These are phyloP conservation scores for Pseudozyma tsukubaensis DNA, from an alignment of 1,284 basidiomycete genomes.

Conservation along the genomic window DNA sequence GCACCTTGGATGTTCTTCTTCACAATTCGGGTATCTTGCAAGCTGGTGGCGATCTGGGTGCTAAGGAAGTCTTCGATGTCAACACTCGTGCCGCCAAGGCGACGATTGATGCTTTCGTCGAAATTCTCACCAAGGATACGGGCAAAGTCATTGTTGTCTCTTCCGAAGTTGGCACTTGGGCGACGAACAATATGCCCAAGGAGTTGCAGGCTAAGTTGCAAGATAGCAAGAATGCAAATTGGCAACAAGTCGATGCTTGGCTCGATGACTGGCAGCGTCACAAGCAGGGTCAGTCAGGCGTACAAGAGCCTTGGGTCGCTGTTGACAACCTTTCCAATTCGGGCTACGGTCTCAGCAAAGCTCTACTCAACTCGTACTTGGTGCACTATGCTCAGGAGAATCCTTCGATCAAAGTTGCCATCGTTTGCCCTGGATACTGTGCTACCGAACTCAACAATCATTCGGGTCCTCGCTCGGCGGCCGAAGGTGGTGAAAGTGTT, in stretches of 20 bases:
- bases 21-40: constrained; percentile 19
- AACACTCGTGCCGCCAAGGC: constrained; percentile 13
- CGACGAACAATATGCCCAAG: neutral
- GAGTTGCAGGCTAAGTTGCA: constrained; percentile 9
- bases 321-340: neutral
- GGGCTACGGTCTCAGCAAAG: constrained; percentile 18
- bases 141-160: constrained; percentile 19
- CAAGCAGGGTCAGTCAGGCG: neutral
- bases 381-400: constrained; percentile 4
- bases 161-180: constrained; percentile 21
- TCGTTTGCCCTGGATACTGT: constrained; percentile 27
- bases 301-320: constrained; percentile 10
- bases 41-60: neutral
- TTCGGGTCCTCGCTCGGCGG: constrained; percentile 7
- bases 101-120: constrained; percentile 6
- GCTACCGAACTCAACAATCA: constrained; percentile 19
- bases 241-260: constrained; percentile 4
- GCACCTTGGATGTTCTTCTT: constrained; percentile 16
- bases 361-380: constrained; percentile 14
- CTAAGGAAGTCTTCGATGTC: constrained; percentile 6
- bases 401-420: neutral
- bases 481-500: constrained; percentile 22
- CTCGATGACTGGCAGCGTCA: constrained; percentile 19
- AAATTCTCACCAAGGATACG: constrained; percentile 3
- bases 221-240: neutral